Percentiles rank a stretch among this genome's conserved stretches.
These are phyloP conservation scores for Trametes pubescens DNA, from an alignment of 1,284 basidiomycete species.

Conservation along the genomic window DNA sequence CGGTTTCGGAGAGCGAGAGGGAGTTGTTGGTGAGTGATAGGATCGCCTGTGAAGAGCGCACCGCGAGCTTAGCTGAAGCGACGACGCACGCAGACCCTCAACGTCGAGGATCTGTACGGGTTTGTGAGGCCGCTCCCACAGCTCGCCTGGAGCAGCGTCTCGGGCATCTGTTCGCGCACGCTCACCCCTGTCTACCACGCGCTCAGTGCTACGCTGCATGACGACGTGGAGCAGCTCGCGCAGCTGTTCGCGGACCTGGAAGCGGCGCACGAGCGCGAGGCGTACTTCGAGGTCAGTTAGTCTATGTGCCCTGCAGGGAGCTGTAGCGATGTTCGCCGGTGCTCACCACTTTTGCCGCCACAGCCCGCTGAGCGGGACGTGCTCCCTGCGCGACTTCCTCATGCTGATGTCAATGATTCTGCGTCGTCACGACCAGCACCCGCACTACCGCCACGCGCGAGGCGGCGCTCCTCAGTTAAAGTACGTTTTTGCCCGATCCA, in stretches of 20 bases:
- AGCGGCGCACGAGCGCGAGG: constrained; percentile 13
- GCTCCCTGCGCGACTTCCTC: constrained; percentile 22
- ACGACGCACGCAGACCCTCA: constrained; percentile 32
- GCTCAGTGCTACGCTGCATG: constrained; percentile 34
- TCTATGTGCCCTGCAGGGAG: neutral
- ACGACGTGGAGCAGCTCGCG: constrained; percentile 42
- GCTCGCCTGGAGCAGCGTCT: constrained; percentile 39
- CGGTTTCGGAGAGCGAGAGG: constrained; percentile 11
- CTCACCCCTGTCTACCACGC: constrained; percentile 39
- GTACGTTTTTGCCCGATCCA: constrained; percentile 9
- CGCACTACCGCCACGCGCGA: constrained; percentile 17
- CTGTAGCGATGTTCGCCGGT: neutral
- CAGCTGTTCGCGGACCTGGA: constrained; percentile 41
- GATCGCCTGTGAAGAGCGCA: neutral
- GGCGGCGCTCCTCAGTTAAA: constrained; percentile 28
- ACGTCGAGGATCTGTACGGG: constrained; percentile 39
- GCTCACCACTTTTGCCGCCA: constrained; percentile 4
- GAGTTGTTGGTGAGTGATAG: constrained; percentile 27
- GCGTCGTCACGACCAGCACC: constrained; percentile 11
- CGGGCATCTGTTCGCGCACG: constrained; percentile 39
- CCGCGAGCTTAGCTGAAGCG: neutral
- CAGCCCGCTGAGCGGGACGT: constrained; percentile 30
- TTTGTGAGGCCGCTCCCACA: constrained; percentile 36
- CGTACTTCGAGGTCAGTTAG: constrained; percentile 29
- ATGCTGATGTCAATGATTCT: constrained; percentile 9